A percentile compares a stretch with the other conserved stretches of the same genome.
Evolutionary conservation across 495 filamentous ascomycete species (phyloP).

Genomic region (Penicillium cosmopolitanum): DNA sequence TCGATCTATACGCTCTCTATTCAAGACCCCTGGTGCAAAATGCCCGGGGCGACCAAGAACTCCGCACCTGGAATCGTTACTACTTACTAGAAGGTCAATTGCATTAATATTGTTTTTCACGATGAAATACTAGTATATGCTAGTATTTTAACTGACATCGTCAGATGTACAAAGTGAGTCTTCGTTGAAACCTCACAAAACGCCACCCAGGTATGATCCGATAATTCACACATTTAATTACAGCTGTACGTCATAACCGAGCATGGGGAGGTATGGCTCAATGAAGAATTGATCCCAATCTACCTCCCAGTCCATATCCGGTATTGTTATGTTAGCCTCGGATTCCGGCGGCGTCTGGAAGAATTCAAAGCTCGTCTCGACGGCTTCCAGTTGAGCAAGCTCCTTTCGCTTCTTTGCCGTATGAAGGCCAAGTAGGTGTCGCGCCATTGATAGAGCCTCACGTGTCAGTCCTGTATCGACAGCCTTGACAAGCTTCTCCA

Average conservation of each 20-base stretch:
- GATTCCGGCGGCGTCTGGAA: constrained; percentile 16
- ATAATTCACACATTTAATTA: background rate
- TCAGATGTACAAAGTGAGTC: too few species aligned
- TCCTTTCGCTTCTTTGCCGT: constrained; percentile 36
- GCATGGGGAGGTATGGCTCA: constrained; percentile 33
- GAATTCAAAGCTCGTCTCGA: constrained; percentile 30
- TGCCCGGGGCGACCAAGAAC: too few species aligned
- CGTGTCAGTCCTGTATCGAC: constrained; percentile 34
- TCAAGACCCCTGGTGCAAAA: too few species aligned
- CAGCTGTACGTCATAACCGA: constrained; percentile 11
- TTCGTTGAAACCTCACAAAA: too few species aligned
- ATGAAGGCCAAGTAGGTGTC: constrained; percentile 33
- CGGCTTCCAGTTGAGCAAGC: constrained; percentile 33
- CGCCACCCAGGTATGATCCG: too few species aligned
- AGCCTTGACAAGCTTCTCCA: constrained; percentile 35
- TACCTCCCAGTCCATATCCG: constrained; percentile 27
- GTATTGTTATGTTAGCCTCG: constrained; percentile 15
- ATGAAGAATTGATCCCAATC: constrained; percentile 38
- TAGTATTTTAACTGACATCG: too few species aligned
- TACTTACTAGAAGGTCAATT: too few species aligned
- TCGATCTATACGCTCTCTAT: too few species aligned
- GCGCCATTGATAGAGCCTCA: constrained; percentile 35
- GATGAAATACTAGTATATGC: too few species aligned
- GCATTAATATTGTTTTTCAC: too few species aligned
- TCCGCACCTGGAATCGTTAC: too few species aligned